These are phyloP conservation scores for Wickerhamiella alocasiicola DNA, from an alignment of 805 yeast species.

Conservation along the genomic window DNA sequence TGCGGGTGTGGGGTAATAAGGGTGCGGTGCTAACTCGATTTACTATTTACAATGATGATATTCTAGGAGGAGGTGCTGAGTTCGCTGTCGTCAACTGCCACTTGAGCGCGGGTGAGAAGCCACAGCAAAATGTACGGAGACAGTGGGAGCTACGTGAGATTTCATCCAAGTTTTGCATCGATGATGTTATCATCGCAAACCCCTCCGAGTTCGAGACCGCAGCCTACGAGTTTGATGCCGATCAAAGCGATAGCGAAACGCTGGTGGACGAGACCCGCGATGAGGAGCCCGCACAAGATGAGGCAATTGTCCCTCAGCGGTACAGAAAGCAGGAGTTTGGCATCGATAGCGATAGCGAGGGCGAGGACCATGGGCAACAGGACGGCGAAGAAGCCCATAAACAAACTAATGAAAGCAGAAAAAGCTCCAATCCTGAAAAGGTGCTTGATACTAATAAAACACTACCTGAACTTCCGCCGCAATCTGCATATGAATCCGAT, in stretches of 20 bases:
- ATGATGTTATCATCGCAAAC: constrained; percentile 16
- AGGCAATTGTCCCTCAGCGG: too few relatives aligned
- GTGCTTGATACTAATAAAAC: not conserved
- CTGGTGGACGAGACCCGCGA: not conserved
- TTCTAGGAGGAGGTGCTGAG: constrained; percentile 24
- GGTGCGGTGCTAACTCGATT: constrained; percentile 42
- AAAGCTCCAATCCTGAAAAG: not conserved
- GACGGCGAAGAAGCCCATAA: not conserved
- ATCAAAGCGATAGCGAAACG: not conserved
- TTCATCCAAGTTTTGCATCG: constrained; percentile 23
- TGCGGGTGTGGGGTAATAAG: constrained; percentile 49
- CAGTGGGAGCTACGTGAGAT: constrained; percentile 36
- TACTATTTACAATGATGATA: constrained; percentile 22
- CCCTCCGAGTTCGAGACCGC: constrained; percentile 1
- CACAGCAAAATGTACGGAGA: constrained; percentile 29
- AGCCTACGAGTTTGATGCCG: constrained; percentile 9
- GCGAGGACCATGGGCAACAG: too few relatives aligned
- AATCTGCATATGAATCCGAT: constrained; percentile 18
- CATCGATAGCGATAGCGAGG: not conserved
- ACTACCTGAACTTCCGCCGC: too few relatives aligned
- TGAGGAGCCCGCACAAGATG: not conserved
- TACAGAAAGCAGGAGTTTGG: not conserved
- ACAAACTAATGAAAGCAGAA: not conserved
- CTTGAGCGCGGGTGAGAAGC: constrained; percentile 34
- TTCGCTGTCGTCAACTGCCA: constrained; percentile 39